phyloP scores from a whole-genome alignment of 371 early-diverging fungal genomes.

The Mortierella sp. region DNA sequence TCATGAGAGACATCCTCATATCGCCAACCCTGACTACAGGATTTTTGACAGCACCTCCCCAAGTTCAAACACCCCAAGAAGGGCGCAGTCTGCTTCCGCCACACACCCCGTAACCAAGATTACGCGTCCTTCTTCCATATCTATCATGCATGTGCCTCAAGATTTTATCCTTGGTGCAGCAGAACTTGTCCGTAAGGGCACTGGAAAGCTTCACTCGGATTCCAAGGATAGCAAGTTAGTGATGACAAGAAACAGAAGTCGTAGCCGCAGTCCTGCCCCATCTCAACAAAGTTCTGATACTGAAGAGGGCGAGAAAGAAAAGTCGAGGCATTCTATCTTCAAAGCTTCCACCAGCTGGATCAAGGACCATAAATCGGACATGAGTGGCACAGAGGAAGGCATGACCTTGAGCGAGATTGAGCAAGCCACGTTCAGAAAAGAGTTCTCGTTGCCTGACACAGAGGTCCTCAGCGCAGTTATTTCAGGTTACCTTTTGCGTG shows the following conservation, averaged over 20 bases:
- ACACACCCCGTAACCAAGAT: background rate
- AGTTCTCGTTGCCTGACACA: conserved; percentile 72
- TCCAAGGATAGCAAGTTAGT: background rate
- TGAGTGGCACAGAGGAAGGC: conserved; percentile 14
- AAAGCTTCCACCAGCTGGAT: conserved; percentile 48
- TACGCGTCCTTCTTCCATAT: background rate
- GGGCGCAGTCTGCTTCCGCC: conserved; percentile 2
- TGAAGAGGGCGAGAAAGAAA: conserved; percentile 55
- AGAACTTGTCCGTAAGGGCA: conserved; percentile 14
- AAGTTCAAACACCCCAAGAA: conserved; percentile 11
- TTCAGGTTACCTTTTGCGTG: conserved; percentile 60
- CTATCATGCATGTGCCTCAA: conserved; percentile 7
- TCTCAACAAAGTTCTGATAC: conserved; percentile 49
- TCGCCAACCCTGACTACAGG: conserved; percentile 9
- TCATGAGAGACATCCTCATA: conserved; percentile 5
- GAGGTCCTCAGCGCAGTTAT: conserved; percentile 69
- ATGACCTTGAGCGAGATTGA: conserved; percentile 34
- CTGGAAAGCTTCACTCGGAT: conserved; percentile 1
- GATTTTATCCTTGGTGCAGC: conserved; percentile 14
- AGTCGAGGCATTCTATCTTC: conserved; percentile 29
- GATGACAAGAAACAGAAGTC: conserved; percentile 28
- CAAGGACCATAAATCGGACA: conserved; percentile 25
- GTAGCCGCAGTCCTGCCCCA: conserved; percentile 32
- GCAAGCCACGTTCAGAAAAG: conserved; percentile 63
- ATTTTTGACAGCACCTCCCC: conserved; percentile 52